phyloP scores from a whole-genome alignment of 352 stramenopile genomes.

The Globisporangium megalacanthum region DNA sequence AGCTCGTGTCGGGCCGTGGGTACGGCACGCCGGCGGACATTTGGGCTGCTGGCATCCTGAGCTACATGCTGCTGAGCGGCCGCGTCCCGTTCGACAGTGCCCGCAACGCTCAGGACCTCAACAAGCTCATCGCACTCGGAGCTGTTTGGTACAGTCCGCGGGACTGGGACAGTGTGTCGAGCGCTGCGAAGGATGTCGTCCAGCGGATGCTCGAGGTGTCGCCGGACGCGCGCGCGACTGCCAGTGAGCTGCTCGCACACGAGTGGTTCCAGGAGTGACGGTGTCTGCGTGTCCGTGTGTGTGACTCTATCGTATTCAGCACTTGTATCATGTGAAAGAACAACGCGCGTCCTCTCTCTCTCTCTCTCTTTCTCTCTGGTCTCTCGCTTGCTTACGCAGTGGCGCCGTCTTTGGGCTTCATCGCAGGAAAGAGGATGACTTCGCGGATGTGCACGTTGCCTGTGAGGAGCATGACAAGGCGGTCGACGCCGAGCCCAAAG shows the following conservation, averaged over 20 bases:
- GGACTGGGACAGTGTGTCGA: slow-evolving; percentile 78
- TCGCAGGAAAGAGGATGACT: slow-evolving; percentile 98
- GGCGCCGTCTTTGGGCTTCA: slow-evolving; percentile 87
- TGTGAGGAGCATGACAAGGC: slow-evolving; percentile 98
- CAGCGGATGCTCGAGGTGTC: slow-evolving; percentile 84
- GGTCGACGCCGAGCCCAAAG: slow-evolving; percentile 97
- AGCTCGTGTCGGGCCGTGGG: slow-evolving; percentile 89
- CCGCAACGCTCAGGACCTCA: slow-evolving; percentile 41
- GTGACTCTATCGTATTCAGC: neutral
- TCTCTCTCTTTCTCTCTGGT: neutral
- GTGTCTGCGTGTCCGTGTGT: neutral
- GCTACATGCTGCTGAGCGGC: slow-evolving; percentile 88
- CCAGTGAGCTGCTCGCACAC: slow-evolving; percentile 47
- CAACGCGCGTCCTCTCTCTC: neutral
- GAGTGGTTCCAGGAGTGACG: slow-evolving; percentile 34
- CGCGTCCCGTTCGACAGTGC: slow-evolving; percentile 52
- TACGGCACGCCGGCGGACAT: slow-evolving; percentile 93
- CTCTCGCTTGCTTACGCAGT: too few species aligned
- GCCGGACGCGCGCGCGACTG: slow-evolving; percentile 55
- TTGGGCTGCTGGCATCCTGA: slow-evolving; percentile 94
- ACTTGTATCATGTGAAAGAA: neutral
- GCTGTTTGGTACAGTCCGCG: slow-evolving; percentile 90
- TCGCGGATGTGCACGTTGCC: slow-evolving; percentile 98
- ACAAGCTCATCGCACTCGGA: slow-evolving; percentile 86
- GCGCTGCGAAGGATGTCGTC: slow-evolving; percentile 84